Percentiles rank a stretch among this genome's conserved stretches.
These are phyloP conservation scores for Blastomyces percursus DNA, from an alignment of 2,329 filamentous ascomycete species.

Conservation along the genomic window DNA sequence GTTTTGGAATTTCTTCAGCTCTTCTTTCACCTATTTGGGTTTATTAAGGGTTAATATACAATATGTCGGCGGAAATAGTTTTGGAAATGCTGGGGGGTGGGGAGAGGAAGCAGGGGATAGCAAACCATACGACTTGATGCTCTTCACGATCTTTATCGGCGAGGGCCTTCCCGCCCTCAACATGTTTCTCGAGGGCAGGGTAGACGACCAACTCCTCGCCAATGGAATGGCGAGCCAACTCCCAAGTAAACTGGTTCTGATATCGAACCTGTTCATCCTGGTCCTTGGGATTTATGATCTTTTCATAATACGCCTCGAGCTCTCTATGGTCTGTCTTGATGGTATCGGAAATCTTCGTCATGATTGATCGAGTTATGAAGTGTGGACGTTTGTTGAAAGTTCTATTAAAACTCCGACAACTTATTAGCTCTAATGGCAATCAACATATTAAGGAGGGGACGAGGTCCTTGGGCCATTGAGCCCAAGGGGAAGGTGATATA, in stretches of 20 bases:
- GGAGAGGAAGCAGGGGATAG: background rate
- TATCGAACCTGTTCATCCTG: slow-evolving; percentile 33
- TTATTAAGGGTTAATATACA: background rate
- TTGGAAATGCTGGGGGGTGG: background rate
- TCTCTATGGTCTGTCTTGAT: slow-evolving; percentile 33
- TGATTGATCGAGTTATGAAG: background rate
- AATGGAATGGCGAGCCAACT: slow-evolving; percentile 40
- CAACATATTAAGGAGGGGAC: background rate
- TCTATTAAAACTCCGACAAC: background rate
- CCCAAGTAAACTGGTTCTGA: slow-evolving; percentile 42
- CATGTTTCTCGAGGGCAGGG: slow-evolving; percentile 40
- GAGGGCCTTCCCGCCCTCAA: slow-evolving; percentile 33
- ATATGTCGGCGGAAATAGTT: background rate
- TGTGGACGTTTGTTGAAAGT: background rate
- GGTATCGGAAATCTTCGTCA: slow-evolving; percentile 21
- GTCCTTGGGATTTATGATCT: slow-evolving; percentile 30
- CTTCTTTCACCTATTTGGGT: slow-evolving; percentile 40
- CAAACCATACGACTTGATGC: slow-evolving; percentile 33
- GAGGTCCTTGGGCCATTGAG: background rate
- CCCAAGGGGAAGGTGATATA: background rate
- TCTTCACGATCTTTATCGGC: slow-evolving; percentile 41
- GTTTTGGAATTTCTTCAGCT: slow-evolving; percentile 41
- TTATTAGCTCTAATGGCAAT: background rate
- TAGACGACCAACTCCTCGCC: slow-evolving; percentile 44
- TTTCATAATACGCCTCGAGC: slow-evolving; percentile 32